Percentiles rank a stretch among this genome's conserved stretches.
Conservation (phyloP, 108 stramenopile species). For the Discostella pseudostelligera region DNA sequence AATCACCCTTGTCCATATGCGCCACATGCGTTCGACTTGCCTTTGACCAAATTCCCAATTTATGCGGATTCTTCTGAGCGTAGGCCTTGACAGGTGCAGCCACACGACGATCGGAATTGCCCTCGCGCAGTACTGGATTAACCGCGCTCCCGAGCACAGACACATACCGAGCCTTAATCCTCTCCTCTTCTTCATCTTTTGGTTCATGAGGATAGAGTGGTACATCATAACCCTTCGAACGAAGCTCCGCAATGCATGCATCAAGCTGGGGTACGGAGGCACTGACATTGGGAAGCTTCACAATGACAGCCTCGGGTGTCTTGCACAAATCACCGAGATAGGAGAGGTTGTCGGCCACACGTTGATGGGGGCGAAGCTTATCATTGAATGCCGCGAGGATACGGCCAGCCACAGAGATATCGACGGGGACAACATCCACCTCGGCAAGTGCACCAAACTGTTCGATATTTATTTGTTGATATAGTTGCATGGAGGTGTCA, state of each 20-base stretch:
- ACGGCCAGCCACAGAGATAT: conserved; percentile 85
- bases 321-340: conserved; percentile 84
- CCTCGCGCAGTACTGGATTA: conserved; percentile 92
- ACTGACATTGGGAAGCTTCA: conserved; percentile 82
- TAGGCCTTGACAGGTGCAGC: conserved; percentile 91
- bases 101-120: conserved; percentile 91
- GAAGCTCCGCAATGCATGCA: conserved; percentile 85
- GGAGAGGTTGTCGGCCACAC: conserved; percentile 83
- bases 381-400: conserved; percentile 87
- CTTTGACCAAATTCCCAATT: conserved; percentile 89
- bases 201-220: conserved; percentile 88
- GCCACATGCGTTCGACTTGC: conserved; percentile 84
- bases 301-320: conserved; percentile 73
- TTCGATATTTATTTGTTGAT: no score
- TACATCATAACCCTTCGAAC: conserved; percentile 90
- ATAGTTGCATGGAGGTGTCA: not conserved
- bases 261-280: conserved; percentile 90
- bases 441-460: conserved; percentile 69
- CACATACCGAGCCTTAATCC: conserved; percentile 69
- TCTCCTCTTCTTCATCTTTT: conserved; percentile 59
- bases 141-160: conserved; percentile 87
- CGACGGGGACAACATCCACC: conserved; percentile 79
- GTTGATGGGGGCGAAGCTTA: conserved; percentile 68
- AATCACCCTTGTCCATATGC: conserved; percentile 90
- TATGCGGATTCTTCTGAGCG: conserved; percentile 94